These are phyloP conservation scores for Pseudogymnoascus sp. DNA, from an alignment of 2,329 filamentous ascomycete species.

Conservation along the genomic window DNA sequence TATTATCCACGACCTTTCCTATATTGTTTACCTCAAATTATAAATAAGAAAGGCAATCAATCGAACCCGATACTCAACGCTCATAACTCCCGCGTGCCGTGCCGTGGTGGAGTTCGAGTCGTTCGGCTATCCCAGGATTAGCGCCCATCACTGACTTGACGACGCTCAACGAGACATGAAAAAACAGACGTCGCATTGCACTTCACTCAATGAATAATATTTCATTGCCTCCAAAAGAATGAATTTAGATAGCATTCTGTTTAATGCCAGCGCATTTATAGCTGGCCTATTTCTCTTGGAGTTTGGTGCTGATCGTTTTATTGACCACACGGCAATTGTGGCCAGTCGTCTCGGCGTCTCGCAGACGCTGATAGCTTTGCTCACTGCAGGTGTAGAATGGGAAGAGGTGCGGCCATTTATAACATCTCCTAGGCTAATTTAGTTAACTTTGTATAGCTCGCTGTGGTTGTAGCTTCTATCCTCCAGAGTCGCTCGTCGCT, in stretches of 20 bases:
- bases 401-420: conserved; percentile 39
- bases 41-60: too few relatives aligned
- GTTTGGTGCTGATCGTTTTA: conserved; percentile 45
- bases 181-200: neutral
- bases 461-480: conserved; percentile 42
- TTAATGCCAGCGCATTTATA: conserved; percentile 38
- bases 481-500: conserved; percentile 39
- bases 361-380: conserved; percentile 41
- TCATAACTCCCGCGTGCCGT: too few relatives aligned
- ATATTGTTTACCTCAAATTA: too few relatives aligned
- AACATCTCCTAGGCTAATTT: neutral
- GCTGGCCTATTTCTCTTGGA: conserved; percentile 43
- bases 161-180: neutral
- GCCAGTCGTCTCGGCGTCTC: conserved; percentile 39
- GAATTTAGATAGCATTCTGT: conserved; percentile 32
- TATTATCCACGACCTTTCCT: too few relatives aligned
- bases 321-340: conserved; percentile 43
- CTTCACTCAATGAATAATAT: conserved; percentile 26
- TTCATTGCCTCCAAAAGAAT: conserved; percentile 17
- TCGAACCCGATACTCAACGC: too few relatives aligned
- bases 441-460: conserved; percentile 31
- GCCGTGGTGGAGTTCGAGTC: neutral
- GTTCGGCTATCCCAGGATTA: neutral
- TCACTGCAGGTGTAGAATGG: conserved; percentile 49
- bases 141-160: neutral